These are phyloP conservation scores for Aegilops umbellulata DNA, from an alignment of 176 grass and related monocot genomes.

Conservation along the genomic window DNA sequence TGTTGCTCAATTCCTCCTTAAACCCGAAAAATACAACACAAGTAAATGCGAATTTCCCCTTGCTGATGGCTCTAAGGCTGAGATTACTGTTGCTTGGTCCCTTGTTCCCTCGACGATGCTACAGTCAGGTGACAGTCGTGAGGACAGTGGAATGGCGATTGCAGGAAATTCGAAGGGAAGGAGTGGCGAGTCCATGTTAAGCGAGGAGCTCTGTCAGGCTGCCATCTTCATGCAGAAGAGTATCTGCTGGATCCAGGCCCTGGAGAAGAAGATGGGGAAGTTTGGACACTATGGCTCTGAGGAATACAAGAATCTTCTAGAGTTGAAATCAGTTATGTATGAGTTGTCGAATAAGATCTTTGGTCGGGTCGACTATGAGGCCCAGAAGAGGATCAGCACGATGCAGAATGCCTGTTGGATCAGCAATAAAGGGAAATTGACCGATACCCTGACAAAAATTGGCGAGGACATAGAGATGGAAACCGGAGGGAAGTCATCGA, in stretches of 20 bases:
- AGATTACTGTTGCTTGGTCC: too few relatives aligned
- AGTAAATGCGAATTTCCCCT: too few relatives aligned
- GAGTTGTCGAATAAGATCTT: background rate
- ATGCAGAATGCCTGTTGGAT: background rate
- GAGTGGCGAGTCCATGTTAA: too few relatives aligned
- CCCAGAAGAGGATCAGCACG: background rate
- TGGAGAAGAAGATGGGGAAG: background rate
- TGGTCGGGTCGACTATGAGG: background rate
- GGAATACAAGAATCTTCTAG: background rate
- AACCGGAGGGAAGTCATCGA: background rate
- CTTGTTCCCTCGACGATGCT: too few relatives aligned
- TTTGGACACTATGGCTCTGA: background rate
- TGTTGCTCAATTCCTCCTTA: too few relatives aligned
- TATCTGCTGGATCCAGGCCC: background rate
- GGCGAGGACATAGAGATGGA: background rate
- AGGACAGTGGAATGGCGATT: too few relatives aligned
- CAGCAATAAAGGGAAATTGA: background rate
- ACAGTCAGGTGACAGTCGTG: too few relatives aligned
- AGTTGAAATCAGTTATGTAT: background rate
- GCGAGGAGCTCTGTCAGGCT: too few relatives aligned
- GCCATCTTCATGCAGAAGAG: too few relatives aligned
- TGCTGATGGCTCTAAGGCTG: too few relatives aligned
- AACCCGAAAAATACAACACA: too few relatives aligned
- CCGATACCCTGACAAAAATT: background rate
- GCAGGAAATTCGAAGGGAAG: too few relatives aligned